These are phyloP conservation scores for Isoetes taiwanensis DNA, from an alignment of 75 land plant genomes.

Conservation along the genomic window DNA sequence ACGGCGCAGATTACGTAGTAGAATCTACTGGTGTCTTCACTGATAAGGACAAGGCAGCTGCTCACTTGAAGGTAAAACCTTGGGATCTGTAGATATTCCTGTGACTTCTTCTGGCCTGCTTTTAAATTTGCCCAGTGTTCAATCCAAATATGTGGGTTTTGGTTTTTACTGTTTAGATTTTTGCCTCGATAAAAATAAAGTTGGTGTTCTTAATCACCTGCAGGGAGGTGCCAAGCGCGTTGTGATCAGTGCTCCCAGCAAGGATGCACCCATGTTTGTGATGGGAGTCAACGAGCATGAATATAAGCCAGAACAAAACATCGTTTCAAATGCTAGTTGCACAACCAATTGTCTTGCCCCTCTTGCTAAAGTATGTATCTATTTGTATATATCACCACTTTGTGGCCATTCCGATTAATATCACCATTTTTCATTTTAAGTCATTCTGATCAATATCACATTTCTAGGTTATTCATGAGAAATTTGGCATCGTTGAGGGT, in stretches of 20 bases:
- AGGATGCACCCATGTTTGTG: slow-evolving; percentile 18
- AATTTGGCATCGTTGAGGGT: slow-evolving; percentile 79
- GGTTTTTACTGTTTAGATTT: no score
- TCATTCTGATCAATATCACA: background rate
- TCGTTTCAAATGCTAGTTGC: slow-evolving; percentile 17
- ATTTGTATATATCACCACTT: background rate
- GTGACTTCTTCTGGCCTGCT: no score
- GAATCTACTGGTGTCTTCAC: slow-evolving; percentile 31
- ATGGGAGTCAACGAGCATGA: slow-evolving; percentile 14
- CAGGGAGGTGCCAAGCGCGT: slow-evolving; percentile 19
- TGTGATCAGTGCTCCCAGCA: slow-evolving; percentile 12
- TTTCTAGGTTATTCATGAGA: slow-evolving; percentile 63
- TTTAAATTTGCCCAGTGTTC: no score
- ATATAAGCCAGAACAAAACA: slow-evolving; percentile 7
- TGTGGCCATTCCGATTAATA: background rate
- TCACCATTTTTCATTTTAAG: no score
- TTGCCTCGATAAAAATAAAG: no score
- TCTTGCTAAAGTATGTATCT: slow-evolving; percentile 5
- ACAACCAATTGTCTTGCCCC: slow-evolving; percentile 16
- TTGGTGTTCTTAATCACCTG: no score
- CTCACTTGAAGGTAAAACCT: slow-evolving; percentile 53
- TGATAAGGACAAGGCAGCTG: slow-evolving; percentile 23
- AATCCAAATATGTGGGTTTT: no score
- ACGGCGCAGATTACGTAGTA: slow-evolving; percentile 15
- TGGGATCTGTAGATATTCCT: no score